phyloP scores from a whole-genome alignment of 805 yeast genomes.

The Schwanniomyces polymorphus region DNA sequence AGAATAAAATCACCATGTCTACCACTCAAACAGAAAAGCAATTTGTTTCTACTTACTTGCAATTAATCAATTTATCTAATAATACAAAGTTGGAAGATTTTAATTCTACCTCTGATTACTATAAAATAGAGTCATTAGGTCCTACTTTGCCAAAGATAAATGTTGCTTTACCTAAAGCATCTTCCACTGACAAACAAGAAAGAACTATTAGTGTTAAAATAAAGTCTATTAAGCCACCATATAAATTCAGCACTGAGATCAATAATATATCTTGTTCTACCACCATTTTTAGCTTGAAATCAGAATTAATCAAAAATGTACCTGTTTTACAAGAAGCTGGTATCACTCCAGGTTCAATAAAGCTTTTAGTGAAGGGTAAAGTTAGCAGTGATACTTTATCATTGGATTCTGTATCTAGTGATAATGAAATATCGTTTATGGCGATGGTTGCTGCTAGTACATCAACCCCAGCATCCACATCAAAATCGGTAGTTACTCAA shows the following conservation, averaged over 20 bases:
- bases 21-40: conserved; percentile 33
- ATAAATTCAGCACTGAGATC: conserved; percentile 48
- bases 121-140: conserved; percentile 33
- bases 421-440: conserved; percentile 35
- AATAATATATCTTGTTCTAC: conserved; percentile 19
- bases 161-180: conserved; percentile 25
- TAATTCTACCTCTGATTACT: conserved; percentile 30
- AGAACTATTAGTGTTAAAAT: conserved; percentile 33
- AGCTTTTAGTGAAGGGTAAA: conserved; percentile 60
- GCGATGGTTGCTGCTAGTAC: conserved; percentile 41
- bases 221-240: conserved; percentile 72
- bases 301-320: conserved; percentile 28
- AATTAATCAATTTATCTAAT: conserved; percentile 46
- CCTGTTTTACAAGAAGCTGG: conserved; percentile 25
- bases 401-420: conserved; percentile 25
- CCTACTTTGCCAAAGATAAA: conserved; percentile 51
- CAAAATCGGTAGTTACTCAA: background rate
- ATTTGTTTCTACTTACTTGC: conserved; percentile 50
- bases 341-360: conserved; percentile 40
- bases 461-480: background rate
- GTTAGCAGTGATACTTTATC: conserved; percentile 54
- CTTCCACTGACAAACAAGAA: conserved; percentile 3
- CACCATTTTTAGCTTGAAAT: conserved; percentile 40
- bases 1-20: background rate
- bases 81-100: conserved; percentile 32